Conservation (phyloP, 192 early-diverging fungal genomes). For the Funneliformis geosporum region DNA sequence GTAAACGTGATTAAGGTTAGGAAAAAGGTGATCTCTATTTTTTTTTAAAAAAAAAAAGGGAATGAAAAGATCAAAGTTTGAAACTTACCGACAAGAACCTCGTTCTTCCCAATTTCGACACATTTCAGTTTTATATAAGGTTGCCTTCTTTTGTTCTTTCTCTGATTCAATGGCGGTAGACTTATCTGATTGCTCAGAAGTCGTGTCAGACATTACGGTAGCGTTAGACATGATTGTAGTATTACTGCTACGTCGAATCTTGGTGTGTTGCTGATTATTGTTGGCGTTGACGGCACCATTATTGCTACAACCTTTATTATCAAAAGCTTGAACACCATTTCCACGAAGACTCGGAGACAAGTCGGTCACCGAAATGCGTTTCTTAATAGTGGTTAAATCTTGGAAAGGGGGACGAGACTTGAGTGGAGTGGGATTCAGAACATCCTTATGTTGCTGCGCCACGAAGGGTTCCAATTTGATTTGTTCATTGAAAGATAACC, state of each 20-base stretch:
- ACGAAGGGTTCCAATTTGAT: background rate
- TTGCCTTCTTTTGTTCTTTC: constrained; percentile 41
- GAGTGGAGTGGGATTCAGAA: too few species aligned
- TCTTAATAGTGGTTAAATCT: background rate
- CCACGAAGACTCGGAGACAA: background rate
- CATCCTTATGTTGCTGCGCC: background rate
- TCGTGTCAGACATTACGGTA: background rate
- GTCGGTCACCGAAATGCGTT: background rate
- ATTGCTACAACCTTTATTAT: background rate
- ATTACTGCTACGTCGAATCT: constrained; percentile 2
- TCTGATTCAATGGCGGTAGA: constrained; percentile 21
- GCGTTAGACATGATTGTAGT: background rate
- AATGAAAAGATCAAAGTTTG: too few species aligned
- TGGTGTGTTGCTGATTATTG: background rate
- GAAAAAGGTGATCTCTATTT: background rate
- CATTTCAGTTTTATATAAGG: constrained; percentile 51
- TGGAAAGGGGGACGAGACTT: background rate
- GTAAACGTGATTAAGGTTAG: constrained; percentile 10
- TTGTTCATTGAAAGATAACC: background rate
- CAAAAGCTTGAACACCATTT: background rate
- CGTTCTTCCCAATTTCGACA: constrained; percentile 53
- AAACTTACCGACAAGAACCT: constrained; percentile 48
- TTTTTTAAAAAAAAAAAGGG: background rate
- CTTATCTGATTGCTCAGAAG: constrained; percentile 21
- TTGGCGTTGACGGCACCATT: background rate